Base-by-base conservation (phyloP, 2,329 filamentous ascomycete genomes). In the Lomentospora prolificans region DNA sequence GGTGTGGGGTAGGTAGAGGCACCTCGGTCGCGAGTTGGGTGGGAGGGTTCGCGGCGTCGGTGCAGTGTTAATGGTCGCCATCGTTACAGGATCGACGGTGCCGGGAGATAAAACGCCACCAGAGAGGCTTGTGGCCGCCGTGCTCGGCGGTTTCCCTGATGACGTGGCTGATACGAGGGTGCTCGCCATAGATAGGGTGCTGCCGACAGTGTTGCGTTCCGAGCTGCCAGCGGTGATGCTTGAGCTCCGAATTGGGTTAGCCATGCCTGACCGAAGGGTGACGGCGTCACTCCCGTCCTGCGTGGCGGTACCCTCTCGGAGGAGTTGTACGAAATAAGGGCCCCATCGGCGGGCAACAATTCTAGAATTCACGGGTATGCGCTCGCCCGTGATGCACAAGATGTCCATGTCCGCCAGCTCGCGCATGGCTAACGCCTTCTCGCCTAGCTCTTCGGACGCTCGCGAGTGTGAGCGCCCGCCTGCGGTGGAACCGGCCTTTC, bases 341-440 rank as follows among this genome's bases (percentile, higher is more conserved):
- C 94, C 94, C 94, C 94, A 99, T 65, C 94, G 79, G 27, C 90
- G 82, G 8, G 88, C 86, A 14, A 97, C 79, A 14, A 99, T 81
- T 57, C 90, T 84, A 5, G 94, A 97, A 69, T 95, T 99, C 61
- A 96, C 88, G 0, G 94, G 90, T 61, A 97, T 90, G 17, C 91
- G 83, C 67, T 96, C 92, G 22, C 92, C 92, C 19, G 88, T 87
- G 44, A 96, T 85, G 54, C 92, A 94, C 27, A 97, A 77, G 57
- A 99, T 89, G 65, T 97, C 94, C 94, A 99, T 99, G 64, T 99
- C 94, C 2, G 90, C 81, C 56, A 99, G 75, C 69, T 97, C 94
- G n/a, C 84, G 82, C 66, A 95, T 75, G 1, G 79, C 79, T 59
- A 96, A 74, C 0, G 89, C 87, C 67, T 89, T 82, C 61, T 89